Evolutionary conservation across 257 asterid genomes (phyloP), one percentile per base, ranked within the genome.

Genomic region (Solanum sitiens): DNA sequence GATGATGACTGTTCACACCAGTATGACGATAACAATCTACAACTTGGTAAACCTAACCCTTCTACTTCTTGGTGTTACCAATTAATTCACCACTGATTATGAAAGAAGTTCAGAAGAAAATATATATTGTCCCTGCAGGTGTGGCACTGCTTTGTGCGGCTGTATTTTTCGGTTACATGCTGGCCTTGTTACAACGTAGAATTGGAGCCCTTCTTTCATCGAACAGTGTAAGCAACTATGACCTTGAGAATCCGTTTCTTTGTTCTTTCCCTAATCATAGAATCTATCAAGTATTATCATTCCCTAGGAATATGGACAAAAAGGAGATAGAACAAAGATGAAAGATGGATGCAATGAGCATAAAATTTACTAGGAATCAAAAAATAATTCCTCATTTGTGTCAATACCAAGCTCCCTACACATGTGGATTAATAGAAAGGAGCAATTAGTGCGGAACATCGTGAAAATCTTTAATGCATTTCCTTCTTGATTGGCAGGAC

Each of bases 111-210:
- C 39, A 80, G 11, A 72, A 15, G 42, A 21, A 15, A 21, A 1
- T 84, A n/a, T 44, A 42, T 42, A 32, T 45, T 61, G 59, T 87
- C 27, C 23, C 86, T 92, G 79, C 94, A 97, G 99, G 98, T 86
- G 89, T 93, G 16, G 98, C 96, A 0, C 95, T 97, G 91, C 98
- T 97, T 87, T 94, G 90, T 75, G 93, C 94, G 40, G 98, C 98
- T 88, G 92, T 88, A 84, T 93, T 95, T 93, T 94, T 95, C n/a
- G 98, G 99, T 74, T 97, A 97, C 65, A 92, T 95, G 98, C 89
- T 95, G 84, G 98, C 99, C 42, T 90, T 97, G 65, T 80, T 97
- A 74, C 99, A 95, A 61, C 94, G 96, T 86, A 87, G 95, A 90
- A 86, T 97, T 35, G 86, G 89, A 30, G 75, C 94, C 0, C 90